Percentiles rank a stretch among this genome's conserved stretches.
These are phyloP conservation scores for apple (Malus domestica) DNA, from an alignment of 306 rosid genomes.

Conservation along the genomic window DNA sequence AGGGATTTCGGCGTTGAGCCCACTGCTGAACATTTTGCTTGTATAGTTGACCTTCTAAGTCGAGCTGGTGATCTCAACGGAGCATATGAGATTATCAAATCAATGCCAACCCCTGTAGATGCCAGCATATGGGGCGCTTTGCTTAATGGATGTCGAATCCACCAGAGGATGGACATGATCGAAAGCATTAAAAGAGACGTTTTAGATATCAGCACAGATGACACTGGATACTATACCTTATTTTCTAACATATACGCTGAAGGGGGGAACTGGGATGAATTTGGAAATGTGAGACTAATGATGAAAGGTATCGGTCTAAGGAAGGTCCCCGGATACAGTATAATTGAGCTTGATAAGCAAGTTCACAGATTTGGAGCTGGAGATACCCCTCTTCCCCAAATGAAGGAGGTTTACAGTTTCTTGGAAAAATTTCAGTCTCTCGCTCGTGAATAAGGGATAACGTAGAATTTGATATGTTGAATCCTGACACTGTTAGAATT, in stretches of 20 bases:
- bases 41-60: slow-evolving; percentile 75
- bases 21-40: slow-evolving; percentile 59
- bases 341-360: slow-evolving; percentile 59
- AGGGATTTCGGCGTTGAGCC: slow-evolving; percentile 49
- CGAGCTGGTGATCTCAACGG: slow-evolving; percentile 71
- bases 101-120: slow-evolving; percentile 38
- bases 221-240: slow-evolving; percentile 82
- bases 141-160: slow-evolving; percentile 84
- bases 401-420: slow-evolving; percentile 34
- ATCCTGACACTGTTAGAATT: slow-evolving; percentile 1
- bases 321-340: slow-evolving; percentile 82
- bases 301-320: slow-evolving; percentile 67
- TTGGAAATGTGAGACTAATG: slow-evolving; percentile 60
- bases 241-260: slow-evolving; percentile 80
- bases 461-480: slow-evolving; percentile 26
- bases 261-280: slow-evolving; percentile 77
- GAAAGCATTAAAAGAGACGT: slow-evolving; percentile 42
- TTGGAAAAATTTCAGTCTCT: slow-evolving; percentile 42
- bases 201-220: slow-evolving; percentile 43
- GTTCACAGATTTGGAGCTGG: slow-evolving; percentile 72
- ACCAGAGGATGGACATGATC: slow-evolving; percentile 58
- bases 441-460: slow-evolving; percentile 37
- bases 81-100: slow-evolving; percentile 60
- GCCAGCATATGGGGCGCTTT: slow-evolving; percentile 86
- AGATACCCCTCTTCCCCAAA: slow-evolving; percentile 43